Evolutionary conservation across 176 grass and related monocot genomes (phyloP), one percentile per base, ranked within the genome.

Genomic region (Rhipidocladum racemiflorum): DNA sequence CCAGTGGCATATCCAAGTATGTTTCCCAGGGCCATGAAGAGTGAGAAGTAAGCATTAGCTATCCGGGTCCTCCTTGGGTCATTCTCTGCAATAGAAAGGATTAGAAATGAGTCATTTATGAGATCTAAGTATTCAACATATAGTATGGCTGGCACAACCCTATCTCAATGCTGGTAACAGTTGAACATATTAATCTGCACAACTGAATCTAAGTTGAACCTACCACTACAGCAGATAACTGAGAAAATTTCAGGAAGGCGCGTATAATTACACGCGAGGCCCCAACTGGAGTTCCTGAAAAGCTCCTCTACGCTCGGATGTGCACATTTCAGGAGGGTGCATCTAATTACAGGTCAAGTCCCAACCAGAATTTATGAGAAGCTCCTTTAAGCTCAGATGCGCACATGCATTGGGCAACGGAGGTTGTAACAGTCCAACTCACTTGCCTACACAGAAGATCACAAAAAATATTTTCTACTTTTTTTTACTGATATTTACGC

Each of bases 21-120:
- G 76, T 95, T 95, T 73, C 96, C 91, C 76, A 95, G 80, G 12
- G 92, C 96, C 92, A 98, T 98, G 88, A 98, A 98, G 82, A 95
- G 88, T 25, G 95, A 98, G 77, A 93, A 98, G 84, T 98, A 98
- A n/a, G 95, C 95, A 82, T 95, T 98, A 48, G 95, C 95, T 23
- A 98, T 92, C 14, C 95, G 81, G 55, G 87, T 95, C 81, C 87
- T 62, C 71, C 91, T 93, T 45, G 90, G 92, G 83, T 99, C 89
- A 70, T 99, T 95, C 49, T 92, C 96, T 99, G 88, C 80, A 87
- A 75, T 44, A 73, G 29, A 77, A 74, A 84, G 35, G 44, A 39
- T 73, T 2, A 35, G 59, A 63, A 80, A 72, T 35, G 60, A 71
- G 30, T 27, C 75, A 75, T 17, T 35, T 81, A 4, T 0, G 6